Evolutionary conservation across 2,329 filamentous ascomycete genomes (phyloP).

Genomic region (Coleophoma eucalyptorum): DNA sequence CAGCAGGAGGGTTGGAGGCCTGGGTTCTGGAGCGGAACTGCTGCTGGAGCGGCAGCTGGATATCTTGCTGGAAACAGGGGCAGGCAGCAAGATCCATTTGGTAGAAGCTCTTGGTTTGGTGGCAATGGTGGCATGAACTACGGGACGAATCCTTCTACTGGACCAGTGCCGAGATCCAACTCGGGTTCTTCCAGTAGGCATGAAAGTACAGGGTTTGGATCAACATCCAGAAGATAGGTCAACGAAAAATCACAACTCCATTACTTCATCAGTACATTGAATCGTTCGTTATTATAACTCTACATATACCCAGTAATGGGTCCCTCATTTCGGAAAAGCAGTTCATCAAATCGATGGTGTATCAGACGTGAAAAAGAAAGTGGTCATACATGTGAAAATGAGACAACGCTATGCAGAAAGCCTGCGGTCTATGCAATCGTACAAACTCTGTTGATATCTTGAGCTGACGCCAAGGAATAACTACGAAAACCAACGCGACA

Average conservation of each 20-base stretch:
- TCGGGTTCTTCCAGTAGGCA: conserved; percentile 46
- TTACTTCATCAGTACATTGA: conserved; percentile 3
- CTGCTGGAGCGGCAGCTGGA: conserved; percentile 64
- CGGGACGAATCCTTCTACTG: conserved; percentile 26
- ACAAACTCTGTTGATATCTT: conserved; percentile 15
- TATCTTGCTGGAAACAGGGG: conserved; percentile 55
- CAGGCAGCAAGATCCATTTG: conserved; percentile 26
- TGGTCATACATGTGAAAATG: conserved; percentile 20
- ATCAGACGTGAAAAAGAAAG: conserved; percentile 11
- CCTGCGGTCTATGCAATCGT: conserved; percentile 24
- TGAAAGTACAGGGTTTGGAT: conserved; percentile 71
- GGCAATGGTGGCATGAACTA: conserved; percentile 15
- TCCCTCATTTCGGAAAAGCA: not conserved
- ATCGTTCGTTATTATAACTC: conserved; percentile 7
- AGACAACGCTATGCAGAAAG: conserved; percentile 9
- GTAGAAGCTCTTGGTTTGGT: conserved; percentile 15
- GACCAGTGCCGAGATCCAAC: conserved; percentile 28
- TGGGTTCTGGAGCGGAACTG: conserved; percentile 66
- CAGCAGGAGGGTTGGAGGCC: conserved; percentile 57
- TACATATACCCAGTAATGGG: conserved; percentile 13
- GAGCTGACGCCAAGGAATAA: not conserved
- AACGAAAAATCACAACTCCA: conserved; percentile 2
- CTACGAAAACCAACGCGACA: no score
- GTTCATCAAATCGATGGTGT: not conserved
- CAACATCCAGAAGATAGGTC: conserved; percentile 53